Conservation (phyloP, 2,329 filamentous ascomycete species). For the Arthrocladium fulminans region DNA sequence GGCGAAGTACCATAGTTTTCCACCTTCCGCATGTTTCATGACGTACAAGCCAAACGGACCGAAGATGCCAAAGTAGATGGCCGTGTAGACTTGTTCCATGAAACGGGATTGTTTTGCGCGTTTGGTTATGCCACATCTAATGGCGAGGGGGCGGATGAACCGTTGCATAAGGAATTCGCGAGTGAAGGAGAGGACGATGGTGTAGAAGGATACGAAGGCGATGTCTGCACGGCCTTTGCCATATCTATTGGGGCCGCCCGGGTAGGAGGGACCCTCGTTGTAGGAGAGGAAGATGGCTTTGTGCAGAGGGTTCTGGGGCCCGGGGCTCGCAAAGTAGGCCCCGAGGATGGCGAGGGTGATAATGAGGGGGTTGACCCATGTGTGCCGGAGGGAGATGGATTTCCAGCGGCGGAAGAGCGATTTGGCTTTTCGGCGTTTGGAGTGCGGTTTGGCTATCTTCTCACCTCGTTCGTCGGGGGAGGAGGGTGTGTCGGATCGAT, state of each 20-base stretch:
- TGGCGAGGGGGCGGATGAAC: constrained; percentile 63
- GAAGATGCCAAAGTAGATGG: constrained; percentile 70
- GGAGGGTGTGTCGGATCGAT: background rate
- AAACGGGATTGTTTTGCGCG: constrained; percentile 71
- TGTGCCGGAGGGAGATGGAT: constrained; percentile 33
- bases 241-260: constrained; percentile 52
- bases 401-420: constrained; percentile 37
- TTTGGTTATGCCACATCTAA: constrained; percentile 54
- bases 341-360: constrained; percentile 52
- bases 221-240: constrained; percentile 73
- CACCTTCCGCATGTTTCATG: constrained; percentile 62
- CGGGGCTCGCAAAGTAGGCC: constrained; percentile 62
- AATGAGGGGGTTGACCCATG: constrained; percentile 57
- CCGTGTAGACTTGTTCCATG: constrained; percentile 88
- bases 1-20: constrained; percentile 74
- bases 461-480: constrained; percentile 6
- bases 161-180: constrained; percentile 89
- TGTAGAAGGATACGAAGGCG: constrained; percentile 76
- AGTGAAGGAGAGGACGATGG: constrained; percentile 72
- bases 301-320: constrained; percentile 62
- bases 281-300: constrained; percentile 79
- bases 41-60: constrained; percentile 74
- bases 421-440: constrained; percentile 37
- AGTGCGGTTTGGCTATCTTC: constrained; percentile 27
- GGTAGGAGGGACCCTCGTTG: constrained; percentile 48